Evolutionary conservation across 208 protist genomes (phyloP).

Genomic region (Blechomonas ayalai): DNA sequence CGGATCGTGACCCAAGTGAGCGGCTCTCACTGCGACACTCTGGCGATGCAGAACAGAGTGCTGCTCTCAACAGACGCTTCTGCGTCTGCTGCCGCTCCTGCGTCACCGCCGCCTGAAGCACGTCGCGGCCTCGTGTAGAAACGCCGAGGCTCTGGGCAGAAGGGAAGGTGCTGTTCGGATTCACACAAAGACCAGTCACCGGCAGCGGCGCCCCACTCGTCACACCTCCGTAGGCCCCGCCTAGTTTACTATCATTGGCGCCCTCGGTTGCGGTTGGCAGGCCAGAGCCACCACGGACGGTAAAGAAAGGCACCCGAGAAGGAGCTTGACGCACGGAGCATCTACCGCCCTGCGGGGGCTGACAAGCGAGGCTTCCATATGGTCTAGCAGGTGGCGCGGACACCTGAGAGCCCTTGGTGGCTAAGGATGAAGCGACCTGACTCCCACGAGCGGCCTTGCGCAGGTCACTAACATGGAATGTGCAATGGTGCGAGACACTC

Average conservation of each 20-base stretch:
- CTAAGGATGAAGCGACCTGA: no score
- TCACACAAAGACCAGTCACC: conserved; percentile 10
- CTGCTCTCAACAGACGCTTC: conserved; percentile 22
- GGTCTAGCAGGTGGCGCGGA: no score
- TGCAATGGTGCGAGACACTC: conserved; percentile 29
- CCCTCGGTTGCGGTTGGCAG: conserved; percentile 23
- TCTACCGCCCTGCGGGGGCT: no score
- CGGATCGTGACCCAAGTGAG: no score
- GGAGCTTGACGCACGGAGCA: no score
- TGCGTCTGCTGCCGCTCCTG: conserved; percentile 25
- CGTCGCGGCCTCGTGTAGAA: conserved; percentile 35
- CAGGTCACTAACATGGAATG: conserved; percentile 38
- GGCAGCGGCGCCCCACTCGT: conserved; percentile 22
- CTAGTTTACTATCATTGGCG: conserved; percentile 6
- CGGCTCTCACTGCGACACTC: no score
- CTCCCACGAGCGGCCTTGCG: conserved; percentile 26
- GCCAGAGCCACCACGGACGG: conserved; percentile 43
- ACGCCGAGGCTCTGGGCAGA: conserved; percentile 32
- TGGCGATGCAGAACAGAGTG: no score
- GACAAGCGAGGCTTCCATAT: no score
- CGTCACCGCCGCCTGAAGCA: conserved; percentile 35
- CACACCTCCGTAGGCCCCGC: conserved; percentile 48
- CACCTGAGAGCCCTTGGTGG: no score
- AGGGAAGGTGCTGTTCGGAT: no score
- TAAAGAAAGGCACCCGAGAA: conserved; percentile 29